phyloP scores from a whole-genome alignment of 331 rosid species.

The Malus hybrid region DNA sequence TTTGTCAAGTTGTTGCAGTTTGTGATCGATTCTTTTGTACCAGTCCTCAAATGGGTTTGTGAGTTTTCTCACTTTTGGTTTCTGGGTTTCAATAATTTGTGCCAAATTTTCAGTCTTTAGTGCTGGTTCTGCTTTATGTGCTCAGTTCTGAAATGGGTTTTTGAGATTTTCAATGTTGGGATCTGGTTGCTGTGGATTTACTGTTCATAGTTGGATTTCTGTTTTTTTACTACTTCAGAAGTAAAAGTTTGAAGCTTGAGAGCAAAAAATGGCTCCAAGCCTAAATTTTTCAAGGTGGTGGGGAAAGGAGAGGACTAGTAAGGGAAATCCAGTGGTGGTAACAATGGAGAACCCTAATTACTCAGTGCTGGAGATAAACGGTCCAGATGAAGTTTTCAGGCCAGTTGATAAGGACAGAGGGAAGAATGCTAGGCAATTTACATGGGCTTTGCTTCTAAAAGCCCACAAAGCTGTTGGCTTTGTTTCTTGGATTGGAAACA shows the following conservation, averaged over 20 bases:
- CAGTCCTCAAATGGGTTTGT: conserved; percentile 10
- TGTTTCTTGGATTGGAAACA: conserved; percentile 35
- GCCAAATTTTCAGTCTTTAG: not conserved
- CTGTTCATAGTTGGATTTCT: not conserved
- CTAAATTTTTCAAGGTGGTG: conserved; percentile 8
- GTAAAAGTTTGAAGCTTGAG: not conserved
- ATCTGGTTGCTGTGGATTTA: conserved; percentile 6
- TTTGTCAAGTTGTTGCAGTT: conserved; percentile 6
- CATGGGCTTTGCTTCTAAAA: conserved; percentile 47
- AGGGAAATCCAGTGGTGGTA: conserved; percentile 16
- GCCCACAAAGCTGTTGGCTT: conserved; percentile 35
- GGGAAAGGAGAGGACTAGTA: conserved; percentile 4
- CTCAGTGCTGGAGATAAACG: conserved; percentile 12
- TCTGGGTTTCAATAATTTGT: not conserved
- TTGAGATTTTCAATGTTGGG: conserved; percentile 5
- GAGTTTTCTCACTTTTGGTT: conserved; percentile 1
- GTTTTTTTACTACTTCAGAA: not conserved
- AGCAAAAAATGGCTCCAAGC: conserved; percentile 5
- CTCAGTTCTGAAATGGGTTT: not conserved
- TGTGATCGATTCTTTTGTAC: conserved; percentile 26
- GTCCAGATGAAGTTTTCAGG: conserved; percentile 12
- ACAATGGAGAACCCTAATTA: conserved; percentile 13
- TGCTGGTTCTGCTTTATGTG: not conserved
- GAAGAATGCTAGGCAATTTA: conserved; percentile 35
- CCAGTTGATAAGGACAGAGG: conserved; percentile 12